Evolutionary conservation across 2,329 filamentous ascomycete genomes (phyloP).

Genomic region (Aspergillus fijiensis): DNA sequence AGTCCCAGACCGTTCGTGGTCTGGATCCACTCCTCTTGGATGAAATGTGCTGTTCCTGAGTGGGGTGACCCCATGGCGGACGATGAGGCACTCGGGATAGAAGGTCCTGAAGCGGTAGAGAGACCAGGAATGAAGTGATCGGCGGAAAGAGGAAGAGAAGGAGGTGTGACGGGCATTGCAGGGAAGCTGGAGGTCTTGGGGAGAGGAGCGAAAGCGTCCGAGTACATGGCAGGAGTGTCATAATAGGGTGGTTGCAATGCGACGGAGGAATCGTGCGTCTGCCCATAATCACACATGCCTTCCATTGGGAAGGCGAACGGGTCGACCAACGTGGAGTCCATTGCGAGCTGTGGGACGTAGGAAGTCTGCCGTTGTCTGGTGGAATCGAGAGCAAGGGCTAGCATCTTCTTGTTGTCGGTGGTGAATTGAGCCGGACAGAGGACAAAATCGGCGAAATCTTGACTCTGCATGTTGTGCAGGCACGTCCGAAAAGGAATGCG

Average conservation of each 20-base stretch:
- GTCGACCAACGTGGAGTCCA: slow-evolving; percentile 34
- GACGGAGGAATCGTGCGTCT: slow-evolving; percentile 22
- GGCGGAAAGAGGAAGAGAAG: slow-evolving; percentile 28
- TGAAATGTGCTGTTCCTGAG: slow-evolving; percentile 59
- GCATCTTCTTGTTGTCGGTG: slow-evolving; percentile 24
- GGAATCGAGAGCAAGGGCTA: slow-evolving; percentile 35
- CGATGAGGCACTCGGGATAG: slow-evolving; percentile 58
- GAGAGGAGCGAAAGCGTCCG: slow-evolving; percentile 27
- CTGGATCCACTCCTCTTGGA: slow-evolving; percentile 59
- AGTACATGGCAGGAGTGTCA: slow-evolving; percentile 27
- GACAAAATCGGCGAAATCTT: slow-evolving; percentile 22
- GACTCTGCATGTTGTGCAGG: slow-evolving; percentile 22
- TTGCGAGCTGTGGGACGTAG: slow-evolving; percentile 33
- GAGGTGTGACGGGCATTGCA: slow-evolving; percentile 35
- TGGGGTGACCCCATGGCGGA: slow-evolving; percentile 68
- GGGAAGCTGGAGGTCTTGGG: slow-evolving; percentile 29
- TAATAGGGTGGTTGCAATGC: slow-evolving; percentile 30
- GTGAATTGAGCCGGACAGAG: slow-evolving; percentile 18
- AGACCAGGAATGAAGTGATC: slow-evolving; percentile 56
- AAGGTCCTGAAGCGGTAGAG: slow-evolving; percentile 62
- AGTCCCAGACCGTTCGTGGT: slow-evolving; percentile 57
- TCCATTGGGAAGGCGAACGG: slow-evolving; percentile 33
- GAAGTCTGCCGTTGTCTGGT: slow-evolving; percentile 31
- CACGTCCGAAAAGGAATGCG: slow-evolving; percentile 9
- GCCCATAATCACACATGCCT: slow-evolving; percentile 23